A percentile compares a stretch with the other conserved stretches of the same genome.
phyloP scores from a whole-genome alignment of 257 asterid species.

The Fraxinus excelsior region DNA sequence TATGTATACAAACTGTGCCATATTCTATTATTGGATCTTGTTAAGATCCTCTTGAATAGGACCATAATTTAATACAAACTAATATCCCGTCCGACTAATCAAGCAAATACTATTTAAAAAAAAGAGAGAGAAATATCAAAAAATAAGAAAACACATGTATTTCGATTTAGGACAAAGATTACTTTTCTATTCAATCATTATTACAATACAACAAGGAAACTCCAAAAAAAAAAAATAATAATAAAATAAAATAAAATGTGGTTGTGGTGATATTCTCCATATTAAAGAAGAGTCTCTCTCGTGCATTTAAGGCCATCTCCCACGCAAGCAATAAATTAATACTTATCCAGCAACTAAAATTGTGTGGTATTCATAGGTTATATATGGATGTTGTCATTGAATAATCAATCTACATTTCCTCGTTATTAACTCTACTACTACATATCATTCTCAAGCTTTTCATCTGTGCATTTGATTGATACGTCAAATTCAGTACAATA shows the following conservation, averaged over 20 bases:
- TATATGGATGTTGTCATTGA: background rate
- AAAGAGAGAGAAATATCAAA: background rate
- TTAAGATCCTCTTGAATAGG: slow-evolving; percentile 1
- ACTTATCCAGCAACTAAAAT: slow-evolving; percentile 5
- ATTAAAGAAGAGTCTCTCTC: slow-evolving; percentile 31
- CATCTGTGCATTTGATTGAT: no score
- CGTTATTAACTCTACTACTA: background rate
- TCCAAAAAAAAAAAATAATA: no score
- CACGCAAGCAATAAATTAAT: background rate
- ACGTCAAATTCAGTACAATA: no score
- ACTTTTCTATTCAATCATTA: background rate
- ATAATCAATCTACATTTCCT: background rate
- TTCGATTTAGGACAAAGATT: background rate
- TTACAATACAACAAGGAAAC: background rate
- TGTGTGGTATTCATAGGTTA: background rate
- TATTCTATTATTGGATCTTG: background rate
- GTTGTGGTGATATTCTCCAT: slow-evolving; percentile 29
- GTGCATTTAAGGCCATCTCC: slow-evolving; percentile 20
- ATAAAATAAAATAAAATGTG: background rate
- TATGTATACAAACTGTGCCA: background rate
- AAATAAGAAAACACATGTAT: background rate
- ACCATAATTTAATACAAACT: slow-evolving; percentile 17
- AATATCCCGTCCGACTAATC: slow-evolving; percentile 13
- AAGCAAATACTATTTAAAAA: background rate
- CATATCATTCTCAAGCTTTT: background rate